Percentiles rank a stretch among this genome's conserved stretches.
Conservation (phyloP, 2,329 filamentous ascomycete genomes). For the Penicillium oxalicum region DNA sequence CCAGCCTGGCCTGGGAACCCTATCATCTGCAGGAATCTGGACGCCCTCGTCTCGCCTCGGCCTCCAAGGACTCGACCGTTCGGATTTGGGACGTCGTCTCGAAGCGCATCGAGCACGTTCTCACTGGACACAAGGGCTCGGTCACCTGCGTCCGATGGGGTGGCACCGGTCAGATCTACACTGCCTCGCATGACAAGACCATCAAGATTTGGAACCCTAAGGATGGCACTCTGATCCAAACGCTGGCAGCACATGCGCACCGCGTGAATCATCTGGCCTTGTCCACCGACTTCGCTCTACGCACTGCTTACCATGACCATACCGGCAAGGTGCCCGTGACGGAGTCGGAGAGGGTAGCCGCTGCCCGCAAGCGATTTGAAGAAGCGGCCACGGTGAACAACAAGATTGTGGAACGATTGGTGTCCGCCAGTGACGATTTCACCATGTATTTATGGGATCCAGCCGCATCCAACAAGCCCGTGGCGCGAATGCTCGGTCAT, state of each 20-base stretch:
- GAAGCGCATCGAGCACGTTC: constrained; percentile 70
- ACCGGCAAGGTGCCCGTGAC: constrained; percentile 62
- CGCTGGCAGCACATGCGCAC: constrained; percentile 75
- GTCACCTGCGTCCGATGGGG: constrained; percentile 94
- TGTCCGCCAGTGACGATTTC: constrained; percentile 90
- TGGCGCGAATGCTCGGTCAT: constrained; percentile 85
- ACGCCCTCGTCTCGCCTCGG: constrained; percentile 74
- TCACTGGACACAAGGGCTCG: constrained; percentile 81
- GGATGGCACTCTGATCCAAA: constrained; percentile 73
- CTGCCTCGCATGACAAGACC: constrained; percentile 82
- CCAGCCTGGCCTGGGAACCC: constrained; percentile 84
- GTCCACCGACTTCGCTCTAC: constrained; percentile 83
- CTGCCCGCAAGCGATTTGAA: constrained; percentile 77
- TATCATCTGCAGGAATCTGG: constrained; percentile 73
- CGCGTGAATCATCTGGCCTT: constrained; percentile 94
- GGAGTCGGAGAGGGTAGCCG: constrained; percentile 63
- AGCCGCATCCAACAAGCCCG: constrained; percentile 67
- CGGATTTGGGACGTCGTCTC: constrained; percentile 79
- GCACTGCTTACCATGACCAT: constrained; percentile 84
- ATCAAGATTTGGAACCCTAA: constrained; percentile 83
- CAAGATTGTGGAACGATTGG: constrained; percentile 72
- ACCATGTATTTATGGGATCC: constrained; percentile 97
- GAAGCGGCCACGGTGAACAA: constrained; percentile 73
- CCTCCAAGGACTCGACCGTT: constrained; percentile 83
- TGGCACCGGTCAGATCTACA: constrained; percentile 78